A percentile compares a stretch with the other conserved stretches of the same genome.
Conservation (phyloP, 768 basidiomycete genomes). For the Boletus rex-veris region DNA sequence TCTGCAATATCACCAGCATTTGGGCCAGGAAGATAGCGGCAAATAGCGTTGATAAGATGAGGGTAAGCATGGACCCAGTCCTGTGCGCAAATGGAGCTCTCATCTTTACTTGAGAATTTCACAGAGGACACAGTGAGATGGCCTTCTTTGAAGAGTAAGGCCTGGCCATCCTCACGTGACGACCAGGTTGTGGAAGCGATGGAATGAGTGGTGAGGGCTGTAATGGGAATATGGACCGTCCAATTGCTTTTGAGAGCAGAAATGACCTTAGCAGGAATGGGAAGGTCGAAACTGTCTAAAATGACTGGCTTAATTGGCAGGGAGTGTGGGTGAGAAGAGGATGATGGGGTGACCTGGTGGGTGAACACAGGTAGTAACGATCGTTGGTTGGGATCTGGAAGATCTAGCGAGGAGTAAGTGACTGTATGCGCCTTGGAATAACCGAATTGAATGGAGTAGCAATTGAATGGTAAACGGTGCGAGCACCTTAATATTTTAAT, state of each 20-base stretch:
- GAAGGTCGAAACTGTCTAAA: neutral
- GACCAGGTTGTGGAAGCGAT: neutral
- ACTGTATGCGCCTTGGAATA: too few relatives aligned
- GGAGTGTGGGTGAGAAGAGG: neutral
- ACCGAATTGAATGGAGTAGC: too few relatives aligned
- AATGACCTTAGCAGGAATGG: neutral
- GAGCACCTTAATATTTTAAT: too few relatives aligned
- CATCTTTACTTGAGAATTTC: neutral
- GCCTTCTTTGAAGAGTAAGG: too few relatives aligned
- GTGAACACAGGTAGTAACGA: neutral
- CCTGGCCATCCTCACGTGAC: too few relatives aligned
- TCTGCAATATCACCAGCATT: too few relatives aligned
- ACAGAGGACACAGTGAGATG: too few relatives aligned
- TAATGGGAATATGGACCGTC: neutral
- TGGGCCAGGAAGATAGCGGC: neutral
- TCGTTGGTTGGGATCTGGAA: neutral
- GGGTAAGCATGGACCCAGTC: neutral
- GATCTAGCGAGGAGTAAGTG: too few relatives aligned
- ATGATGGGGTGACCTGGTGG: too few relatives aligned
- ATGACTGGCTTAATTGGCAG: neutral
- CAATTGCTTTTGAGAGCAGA: neutral
- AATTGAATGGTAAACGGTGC: too few relatives aligned
- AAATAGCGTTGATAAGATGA: neutral
- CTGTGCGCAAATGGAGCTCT: neutral
- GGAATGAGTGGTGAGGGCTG: neutral